phyloP scores from a whole-genome alignment of 345 rosid genomes.

The Barbarea vulgaris region DNA sequence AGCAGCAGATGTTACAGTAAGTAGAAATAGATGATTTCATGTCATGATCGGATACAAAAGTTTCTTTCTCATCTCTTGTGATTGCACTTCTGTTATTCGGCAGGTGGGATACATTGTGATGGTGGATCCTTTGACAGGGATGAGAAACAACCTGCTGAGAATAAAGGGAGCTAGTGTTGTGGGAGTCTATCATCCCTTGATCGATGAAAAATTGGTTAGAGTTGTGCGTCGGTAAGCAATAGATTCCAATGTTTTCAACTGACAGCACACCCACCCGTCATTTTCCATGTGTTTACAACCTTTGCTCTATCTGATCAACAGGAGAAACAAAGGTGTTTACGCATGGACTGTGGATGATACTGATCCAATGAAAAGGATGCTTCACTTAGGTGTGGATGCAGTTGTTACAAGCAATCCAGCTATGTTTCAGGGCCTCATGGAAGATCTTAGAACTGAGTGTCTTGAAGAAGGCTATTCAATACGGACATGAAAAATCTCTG shows the following conservation, averaged over 20 bases:
- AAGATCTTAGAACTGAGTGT: constrained; percentile 69
- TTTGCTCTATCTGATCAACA: constrained; percentile 37
- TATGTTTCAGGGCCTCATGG: constrained; percentile 65
- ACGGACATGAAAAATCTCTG: constrained; percentile 26
- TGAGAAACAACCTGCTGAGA: constrained; percentile 62
- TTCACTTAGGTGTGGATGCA: constrained; percentile 66
- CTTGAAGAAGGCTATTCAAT: constrained; percentile 68
- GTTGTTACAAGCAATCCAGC: constrained; percentile 77
- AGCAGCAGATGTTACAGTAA: constrained; percentile 61
- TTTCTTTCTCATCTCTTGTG: constrained; percentile 12
- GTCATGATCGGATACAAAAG: background rate
- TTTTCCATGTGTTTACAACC: constrained; percentile 9
- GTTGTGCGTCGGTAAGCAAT: constrained; percentile 62
- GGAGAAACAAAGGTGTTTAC: constrained; percentile 72
- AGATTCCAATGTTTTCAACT: background rate
- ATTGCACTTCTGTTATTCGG: constrained; percentile 13
- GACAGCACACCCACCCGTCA: background rate
- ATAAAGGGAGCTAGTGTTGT: constrained; percentile 82
- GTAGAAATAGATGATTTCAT: constrained; percentile 16
- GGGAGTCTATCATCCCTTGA: constrained; percentile 76
- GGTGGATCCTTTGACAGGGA: constrained; percentile 68
- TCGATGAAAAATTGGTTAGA: constrained; percentile 59
- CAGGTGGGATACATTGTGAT: constrained; percentile 95
- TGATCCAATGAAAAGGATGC: constrained; percentile 73
- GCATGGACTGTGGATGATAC: constrained; percentile 91